A percentile compares a stretch with the other conserved stretches of the same genome.
These are phyloP conservation scores for Hapsidospora chrysogenum DNA, from an alignment of 495 filamentous ascomycete species.

Conservation along the genomic window DNA sequence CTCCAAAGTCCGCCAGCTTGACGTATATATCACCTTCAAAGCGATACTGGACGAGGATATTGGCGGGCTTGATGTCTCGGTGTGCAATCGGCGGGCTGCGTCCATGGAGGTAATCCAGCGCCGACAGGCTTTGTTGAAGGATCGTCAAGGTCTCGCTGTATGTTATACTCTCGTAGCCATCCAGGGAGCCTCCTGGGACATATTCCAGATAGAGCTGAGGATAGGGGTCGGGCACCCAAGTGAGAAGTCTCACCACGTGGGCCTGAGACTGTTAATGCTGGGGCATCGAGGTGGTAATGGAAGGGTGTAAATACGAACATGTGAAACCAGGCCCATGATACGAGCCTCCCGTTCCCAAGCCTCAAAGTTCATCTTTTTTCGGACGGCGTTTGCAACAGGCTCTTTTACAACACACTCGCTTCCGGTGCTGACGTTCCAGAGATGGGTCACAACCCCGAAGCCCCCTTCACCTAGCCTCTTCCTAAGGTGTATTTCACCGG, in stretches of 20 bases:
- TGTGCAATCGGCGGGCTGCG: conserved; percentile 2
- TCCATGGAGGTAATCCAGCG: conserved; percentile 3
- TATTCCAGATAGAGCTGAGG: not conserved
- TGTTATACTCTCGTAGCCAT: not conserved
- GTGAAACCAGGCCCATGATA: not conserved
- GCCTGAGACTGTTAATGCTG: not conserved
- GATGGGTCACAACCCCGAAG: conserved; percentile 3
- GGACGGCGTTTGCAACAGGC: not conserved
- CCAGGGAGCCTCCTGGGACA: not conserved
- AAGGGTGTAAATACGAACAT: not conserved
- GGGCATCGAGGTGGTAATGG: too few species aligned
- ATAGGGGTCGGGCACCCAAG: not conserved
- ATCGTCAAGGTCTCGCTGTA: not conserved
- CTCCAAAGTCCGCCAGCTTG: not conserved
- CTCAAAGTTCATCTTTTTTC: not conserved
- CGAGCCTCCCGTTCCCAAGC: not conserved
- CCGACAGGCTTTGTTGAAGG: conserved; percentile 2
- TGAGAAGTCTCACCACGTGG: not conserved
- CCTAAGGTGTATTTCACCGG: not conserved
- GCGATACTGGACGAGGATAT: not conserved
- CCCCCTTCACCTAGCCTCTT: conserved; percentile 1
- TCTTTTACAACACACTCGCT: conserved; percentile 1
- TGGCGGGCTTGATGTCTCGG: conserved; percentile 5
- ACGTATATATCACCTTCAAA: not conserved
- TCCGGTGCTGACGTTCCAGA: conserved; percentile 5